phyloP scores from a whole-genome alignment of 768 basidiomycete genomes.

The Lactarius trivialis region DNA sequence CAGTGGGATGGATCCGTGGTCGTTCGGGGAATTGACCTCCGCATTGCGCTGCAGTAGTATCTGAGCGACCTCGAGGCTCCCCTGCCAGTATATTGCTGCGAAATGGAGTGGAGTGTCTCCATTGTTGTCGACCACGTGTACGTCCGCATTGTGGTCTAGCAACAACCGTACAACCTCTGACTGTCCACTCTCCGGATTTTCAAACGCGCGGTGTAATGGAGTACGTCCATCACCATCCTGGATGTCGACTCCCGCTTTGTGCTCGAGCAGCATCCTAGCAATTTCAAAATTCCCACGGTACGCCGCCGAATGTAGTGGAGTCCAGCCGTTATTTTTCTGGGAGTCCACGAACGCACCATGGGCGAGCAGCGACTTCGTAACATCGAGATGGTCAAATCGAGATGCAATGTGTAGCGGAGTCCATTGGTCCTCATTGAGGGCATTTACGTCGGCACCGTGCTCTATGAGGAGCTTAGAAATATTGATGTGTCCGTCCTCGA shows the following conservation, averaged over 20 bases:
- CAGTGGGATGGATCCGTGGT: not conserved
- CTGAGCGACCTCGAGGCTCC: not conserved
- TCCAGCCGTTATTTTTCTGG: not conserved
- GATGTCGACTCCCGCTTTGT: too few relatives aligned
- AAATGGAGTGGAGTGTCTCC: not conserved
- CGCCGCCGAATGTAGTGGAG: not conserved
- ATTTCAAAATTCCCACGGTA: too few relatives aligned
- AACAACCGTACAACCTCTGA: too few relatives aligned
- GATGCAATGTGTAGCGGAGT: not conserved
- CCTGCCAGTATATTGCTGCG: too few relatives aligned
- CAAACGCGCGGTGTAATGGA: too few relatives aligned
- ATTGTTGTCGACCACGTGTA: not conserved
- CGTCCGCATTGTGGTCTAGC: too few relatives aligned
- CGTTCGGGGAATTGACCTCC: not conserved
- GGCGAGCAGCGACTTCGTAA: not conserved
- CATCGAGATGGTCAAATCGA: fast-evolving
- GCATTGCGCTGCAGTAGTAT: not conserved
- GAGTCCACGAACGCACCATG: not conserved
- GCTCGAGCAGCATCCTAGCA: too few relatives aligned
- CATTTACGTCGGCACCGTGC: not conserved
- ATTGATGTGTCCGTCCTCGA: too few relatives aligned
- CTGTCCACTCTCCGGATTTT: too few relatives aligned
- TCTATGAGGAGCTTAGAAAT: too few relatives aligned
- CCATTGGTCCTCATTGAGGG: not conserved
- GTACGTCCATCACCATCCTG: too few relatives aligned